phyloP scores from a whole-genome alignment of 2,329 filamentous ascomycete species.

The Apiospora koreana region DNA sequence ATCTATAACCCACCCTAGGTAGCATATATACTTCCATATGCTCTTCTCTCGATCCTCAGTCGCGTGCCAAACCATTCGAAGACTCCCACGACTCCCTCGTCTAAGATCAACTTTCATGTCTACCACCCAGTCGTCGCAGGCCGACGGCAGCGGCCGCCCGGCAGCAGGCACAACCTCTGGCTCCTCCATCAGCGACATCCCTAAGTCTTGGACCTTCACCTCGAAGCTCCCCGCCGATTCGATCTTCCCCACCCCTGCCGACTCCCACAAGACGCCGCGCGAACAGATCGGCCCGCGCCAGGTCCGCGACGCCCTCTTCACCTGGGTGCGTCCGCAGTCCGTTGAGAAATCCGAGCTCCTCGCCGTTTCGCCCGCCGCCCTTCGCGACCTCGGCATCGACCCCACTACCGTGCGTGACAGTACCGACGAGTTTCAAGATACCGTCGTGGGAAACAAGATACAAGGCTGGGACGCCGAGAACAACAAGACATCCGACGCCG shows the following conservation, averaged over 20 bases:
- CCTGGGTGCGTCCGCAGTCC: conserved; percentile 82
- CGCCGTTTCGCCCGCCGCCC: conserved; percentile 74
- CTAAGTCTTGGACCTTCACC: conserved; percentile 67
- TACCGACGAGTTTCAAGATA: conserved; percentile 72
- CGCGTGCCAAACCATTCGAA: not conserved
- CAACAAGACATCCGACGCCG: conserved; percentile 40
- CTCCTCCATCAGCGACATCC: conserved; percentile 51
- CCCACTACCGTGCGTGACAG: conserved; percentile 59
- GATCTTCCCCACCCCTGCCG: conserved; percentile 75
- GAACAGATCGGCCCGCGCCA: conserved; percentile 75
- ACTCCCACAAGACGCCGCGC: conserved; percentile 80
- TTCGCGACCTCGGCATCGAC: conserved; percentile 78
- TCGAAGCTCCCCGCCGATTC: conserved; percentile 74
- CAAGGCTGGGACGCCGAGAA: conserved; percentile 74
- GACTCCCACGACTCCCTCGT: conserved; percentile 20
- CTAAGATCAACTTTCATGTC: conserved; percentile 33
- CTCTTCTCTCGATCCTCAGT: not conserved
- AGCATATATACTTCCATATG: not conserved
- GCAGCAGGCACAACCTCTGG: conserved; percentile 17
- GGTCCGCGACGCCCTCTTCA: conserved; percentile 84
- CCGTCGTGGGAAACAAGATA: conserved; percentile 81
- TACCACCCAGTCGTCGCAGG: conserved; percentile 29
- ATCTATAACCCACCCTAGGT: not conserved
- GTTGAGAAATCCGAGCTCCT: conserved; percentile 76
- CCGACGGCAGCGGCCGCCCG: conserved; percentile 27